Percentiles rank a stretch among this genome's conserved stretches.
Conservation (phyloP, 495 filamentous ascomycete genomes). For the Diplogelasinospora grovesii region DNA sequence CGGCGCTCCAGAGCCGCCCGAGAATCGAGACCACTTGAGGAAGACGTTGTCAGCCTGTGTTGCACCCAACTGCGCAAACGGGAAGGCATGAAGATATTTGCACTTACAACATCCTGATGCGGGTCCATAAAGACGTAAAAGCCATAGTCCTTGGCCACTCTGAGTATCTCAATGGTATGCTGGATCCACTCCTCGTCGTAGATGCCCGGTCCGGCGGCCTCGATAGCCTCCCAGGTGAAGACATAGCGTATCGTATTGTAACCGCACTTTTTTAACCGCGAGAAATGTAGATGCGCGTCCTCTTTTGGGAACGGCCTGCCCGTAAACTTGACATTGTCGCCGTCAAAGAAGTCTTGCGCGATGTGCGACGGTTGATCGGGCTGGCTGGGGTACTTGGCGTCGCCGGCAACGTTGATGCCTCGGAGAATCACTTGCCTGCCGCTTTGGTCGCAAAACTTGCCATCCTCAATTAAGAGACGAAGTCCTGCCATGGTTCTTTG, state of each 20-base stretch:
- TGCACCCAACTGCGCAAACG: too few relatives aligned
- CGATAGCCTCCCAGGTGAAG: conserved; percentile 99
- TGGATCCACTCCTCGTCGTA: conserved; percentile 94
- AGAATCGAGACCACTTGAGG: conserved; percentile 80
- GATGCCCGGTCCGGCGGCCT: conserved; percentile 82
- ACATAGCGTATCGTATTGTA: conserved; percentile 96
- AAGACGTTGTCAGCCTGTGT: not conserved
- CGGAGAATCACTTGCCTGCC: conserved; percentile 52
- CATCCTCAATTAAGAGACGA: conserved; percentile 71
- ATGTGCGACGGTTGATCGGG: conserved; percentile 79
- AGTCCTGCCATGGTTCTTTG: conserved; percentile 37
- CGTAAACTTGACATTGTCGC: conserved; percentile 85
- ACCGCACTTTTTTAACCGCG: conserved; percentile 76
- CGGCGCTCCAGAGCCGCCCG: conserved; percentile 89
- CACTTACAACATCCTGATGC: conserved; percentile 85
- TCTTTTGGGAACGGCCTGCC: conserved; percentile 74
- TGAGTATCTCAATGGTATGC: conserved; percentile 78
- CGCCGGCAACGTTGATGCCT: conserved; percentile 60
- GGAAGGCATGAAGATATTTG: not conserved
- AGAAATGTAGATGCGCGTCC: conserved; percentile 82
- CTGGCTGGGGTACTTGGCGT: conserved; percentile 61
- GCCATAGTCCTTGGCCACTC: conserved; percentile 78
- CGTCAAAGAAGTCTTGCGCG: conserved; percentile 78
- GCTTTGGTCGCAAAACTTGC: conserved; percentile 60
- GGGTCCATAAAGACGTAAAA: conserved; percentile 98